Conservation (phyloP, 2,329 filamentous ascomycete species). For the Aspergillus cejpii region DNA sequence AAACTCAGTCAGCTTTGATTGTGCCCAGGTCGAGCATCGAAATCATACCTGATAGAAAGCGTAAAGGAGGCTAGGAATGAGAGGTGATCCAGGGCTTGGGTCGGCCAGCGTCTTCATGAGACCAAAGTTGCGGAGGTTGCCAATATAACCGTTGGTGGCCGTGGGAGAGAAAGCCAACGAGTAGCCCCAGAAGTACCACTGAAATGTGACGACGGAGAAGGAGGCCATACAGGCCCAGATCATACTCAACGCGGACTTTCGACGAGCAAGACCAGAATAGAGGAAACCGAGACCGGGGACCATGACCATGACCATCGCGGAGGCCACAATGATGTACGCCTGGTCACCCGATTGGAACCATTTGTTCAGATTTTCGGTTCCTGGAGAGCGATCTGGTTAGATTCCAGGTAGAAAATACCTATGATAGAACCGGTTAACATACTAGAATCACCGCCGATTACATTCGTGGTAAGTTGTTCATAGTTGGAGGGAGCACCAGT, state of each 20-base stretch:
- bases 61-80: slow-evolving; percentile 85
- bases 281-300: slow-evolving; percentile 93
- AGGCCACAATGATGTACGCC: slow-evolving; percentile 82
- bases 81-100: slow-evolving; percentile 80
- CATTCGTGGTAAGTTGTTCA: slow-evolving; percentile 45
- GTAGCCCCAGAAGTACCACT: slow-evolving; percentile 99
- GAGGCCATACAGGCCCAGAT: slow-evolving; percentile 98
- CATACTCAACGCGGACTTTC: slow-evolving; percentile 94
- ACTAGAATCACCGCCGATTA: slow-evolving; percentile 72
- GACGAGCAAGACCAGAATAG: slow-evolving; percentile 92
- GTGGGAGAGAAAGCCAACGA: slow-evolving; percentile 82
- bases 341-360: slow-evolving; percentile 90
- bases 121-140: slow-evolving; percentile 81
- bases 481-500: slow-evolving; percentile 42
- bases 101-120: slow-evolving; percentile 73
- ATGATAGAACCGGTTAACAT: slow-evolving; percentile 39
- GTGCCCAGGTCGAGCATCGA: neutral
- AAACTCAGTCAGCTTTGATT: too few relatives aligned
- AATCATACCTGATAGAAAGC: slow-evolving; percentile 76
- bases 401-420: slow-evolving; percentile 1
- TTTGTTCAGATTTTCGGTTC: slow-evolving; percentile 83
- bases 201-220: slow-evolving; percentile 83
- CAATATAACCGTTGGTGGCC: slow-evolving; percentile 83
- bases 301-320: slow-evolving; percentile 95
- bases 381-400: slow-evolving; percentile 43